Evolutionary conservation across 176 grass and related monocot genomes (phyloP).

Genomic region (Bromus sterilis): DNA sequence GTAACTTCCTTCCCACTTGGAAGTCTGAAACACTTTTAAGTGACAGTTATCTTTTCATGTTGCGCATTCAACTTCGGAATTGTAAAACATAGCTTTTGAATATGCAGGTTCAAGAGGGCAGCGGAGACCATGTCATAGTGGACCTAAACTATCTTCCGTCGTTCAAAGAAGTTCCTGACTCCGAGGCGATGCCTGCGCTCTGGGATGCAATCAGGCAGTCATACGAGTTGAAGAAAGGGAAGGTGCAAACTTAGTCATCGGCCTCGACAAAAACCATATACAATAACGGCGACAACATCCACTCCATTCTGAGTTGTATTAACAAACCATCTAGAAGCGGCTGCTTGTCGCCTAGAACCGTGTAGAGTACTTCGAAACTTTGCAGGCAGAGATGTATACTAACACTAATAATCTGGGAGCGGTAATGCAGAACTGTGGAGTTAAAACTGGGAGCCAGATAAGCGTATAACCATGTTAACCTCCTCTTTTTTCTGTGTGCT

Average conservation of each 20-base stretch:
- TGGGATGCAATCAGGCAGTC: constrained; percentile 66
- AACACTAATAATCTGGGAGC: not conserved
- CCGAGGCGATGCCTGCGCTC: constrained; percentile 65
- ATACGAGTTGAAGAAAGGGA: constrained; percentile 34
- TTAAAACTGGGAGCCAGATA: not conserved
- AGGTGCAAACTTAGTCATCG: not conserved
- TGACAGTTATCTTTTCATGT: not conserved
- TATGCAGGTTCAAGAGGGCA: constrained; percentile 80
- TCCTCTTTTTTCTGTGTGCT: not conserved
- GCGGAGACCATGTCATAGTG: constrained; percentile 83
- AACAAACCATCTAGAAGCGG: not conserved
- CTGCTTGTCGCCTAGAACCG: not conserved
- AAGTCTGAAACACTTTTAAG: not conserved
- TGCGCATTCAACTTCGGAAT: not conserved
- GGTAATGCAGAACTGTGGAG: not conserved
- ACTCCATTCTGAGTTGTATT: not conserved
- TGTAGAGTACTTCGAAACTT: not conserved
- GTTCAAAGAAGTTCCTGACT: constrained; percentile 90
- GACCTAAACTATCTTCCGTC: constrained; percentile 92
- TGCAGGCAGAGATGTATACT: not conserved
- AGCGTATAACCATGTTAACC: not conserved
- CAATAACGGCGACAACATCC: not conserved
- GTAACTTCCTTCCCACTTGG: not conserved
- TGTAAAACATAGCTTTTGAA: not conserved
- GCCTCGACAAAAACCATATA: not conserved